Conservation (phyloP, 2,329 filamentous ascomycete genomes). For the Gyromitra esculenta region DNA sequence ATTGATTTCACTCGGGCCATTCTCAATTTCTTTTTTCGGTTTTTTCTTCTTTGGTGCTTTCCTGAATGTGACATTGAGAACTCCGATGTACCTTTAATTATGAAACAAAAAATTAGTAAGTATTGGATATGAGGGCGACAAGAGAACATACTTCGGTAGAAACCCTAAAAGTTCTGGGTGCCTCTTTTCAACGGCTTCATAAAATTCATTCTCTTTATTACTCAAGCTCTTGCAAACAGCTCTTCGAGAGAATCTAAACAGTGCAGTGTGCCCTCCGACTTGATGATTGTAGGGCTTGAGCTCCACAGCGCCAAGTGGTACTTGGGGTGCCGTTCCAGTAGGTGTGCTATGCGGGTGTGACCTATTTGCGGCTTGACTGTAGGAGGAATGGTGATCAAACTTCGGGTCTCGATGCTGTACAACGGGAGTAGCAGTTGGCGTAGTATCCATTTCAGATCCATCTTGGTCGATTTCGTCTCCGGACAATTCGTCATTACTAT, state of each 20-base stretch:
- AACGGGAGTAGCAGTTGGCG: constrained; percentile 41
- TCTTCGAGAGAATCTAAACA: constrained; percentile 93
- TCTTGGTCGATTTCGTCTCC: constrained; percentile 49
- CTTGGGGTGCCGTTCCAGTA: constrained; percentile 58
- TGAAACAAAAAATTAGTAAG: constrained; percentile 37
- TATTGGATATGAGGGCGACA: constrained; percentile 49
- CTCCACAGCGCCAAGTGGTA: constrained; percentile 86
- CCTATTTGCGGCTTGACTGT: constrained; percentile 53
- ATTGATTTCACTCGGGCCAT: constrained; percentile 53
- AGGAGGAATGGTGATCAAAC: constrained; percentile 17
- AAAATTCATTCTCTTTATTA: constrained; percentile 98
- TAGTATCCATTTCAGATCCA: constrained; percentile 48
- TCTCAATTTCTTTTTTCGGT: constrained; percentile 58
- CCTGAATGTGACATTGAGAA: constrained; percentile 80
- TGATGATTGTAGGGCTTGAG: constrained; percentile 97
- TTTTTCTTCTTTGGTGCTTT: constrained; percentile 68
- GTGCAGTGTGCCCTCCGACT: constrained; percentile 93
- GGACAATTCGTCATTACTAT: constrained; percentile 51
- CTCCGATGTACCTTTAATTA: constrained; percentile 83
- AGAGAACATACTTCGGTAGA: constrained; percentile 75
- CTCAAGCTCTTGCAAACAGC: constrained; percentile 98
- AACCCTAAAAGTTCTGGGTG: constrained; percentile 91
- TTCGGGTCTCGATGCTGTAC: constrained; percentile 23
- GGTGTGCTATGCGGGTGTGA: constrained; percentile 56
- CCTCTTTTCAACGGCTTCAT: constrained; percentile 90